Evolutionary conservation across 1,284 basidiomycete genomes (phyloP), one percentile per base, ranked within the genome.

Genomic region (Nidula niveotomentosa): DNA sequence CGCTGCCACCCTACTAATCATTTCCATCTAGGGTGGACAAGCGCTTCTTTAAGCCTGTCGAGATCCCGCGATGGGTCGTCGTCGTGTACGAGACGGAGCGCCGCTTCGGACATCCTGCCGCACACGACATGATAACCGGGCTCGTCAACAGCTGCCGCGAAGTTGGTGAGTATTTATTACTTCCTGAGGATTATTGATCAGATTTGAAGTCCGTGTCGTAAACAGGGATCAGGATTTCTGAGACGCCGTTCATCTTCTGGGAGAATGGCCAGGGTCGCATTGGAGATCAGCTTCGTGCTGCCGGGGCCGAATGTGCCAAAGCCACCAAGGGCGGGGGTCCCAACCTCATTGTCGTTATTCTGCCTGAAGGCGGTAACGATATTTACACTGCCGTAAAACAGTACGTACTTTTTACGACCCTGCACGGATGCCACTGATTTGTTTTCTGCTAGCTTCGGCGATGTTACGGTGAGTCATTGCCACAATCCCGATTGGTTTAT

Each of bases 371-470:
- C 1, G 86, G 83, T 0, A 84, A 86, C 43, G 87, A 91, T 51
- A 81, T 91, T 15, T 92, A 91, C 62, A 85, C 78, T 0, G 81
- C 82, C 13, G 79, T 91, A 9, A 92, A 92, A 69, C 84, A 89
- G 89, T 91, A 65, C 60, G 86, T 77, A 12, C 48, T 23, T n/a
- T 15, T 15, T 35, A 5, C 36, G 18, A 17, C 13, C 10, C n/a
- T 49, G 4, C 36, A 13, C 50, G 45, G 35, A 15, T 48, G n/a
- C 37, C 23, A 39, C 41, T 17, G 37, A 50, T 35, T 45, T n/a
- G 55, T 36, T 56, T 30, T 17, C 39, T 55, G 52, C 17, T 56
- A 90, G 88, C 60, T 90, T 90, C 53, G 88, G 88, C 13, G 89
- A 91, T 62, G 72, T 89, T 36, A 70, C 75, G 51, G 86, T 88